Evolutionary conservation across 2,329 filamentous ascomycete species (phyloP).

Genomic region (Ophiostoma pallidulum): DNA sequence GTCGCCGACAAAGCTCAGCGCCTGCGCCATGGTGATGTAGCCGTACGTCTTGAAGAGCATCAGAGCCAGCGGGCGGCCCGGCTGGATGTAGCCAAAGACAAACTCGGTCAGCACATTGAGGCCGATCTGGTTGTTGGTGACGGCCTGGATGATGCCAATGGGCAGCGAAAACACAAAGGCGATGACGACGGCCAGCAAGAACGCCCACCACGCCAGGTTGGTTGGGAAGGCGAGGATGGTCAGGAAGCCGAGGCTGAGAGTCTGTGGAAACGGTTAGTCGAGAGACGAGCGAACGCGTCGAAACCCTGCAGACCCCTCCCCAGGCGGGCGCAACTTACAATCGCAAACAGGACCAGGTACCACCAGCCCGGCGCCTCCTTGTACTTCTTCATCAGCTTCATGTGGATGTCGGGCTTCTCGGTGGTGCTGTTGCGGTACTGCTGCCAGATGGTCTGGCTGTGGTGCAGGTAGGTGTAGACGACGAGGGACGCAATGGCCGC

Average conservation of each 20-base stretch:
- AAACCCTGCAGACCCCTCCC: too few relatives aligned
- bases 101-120: constrained; percentile 67
- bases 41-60: constrained; percentile 73
- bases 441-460: constrained; percentile 56
- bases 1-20: constrained; percentile 55
- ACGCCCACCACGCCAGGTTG: constrained; percentile 63
- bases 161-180: constrained; percentile 56
- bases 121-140: constrained; percentile 52
- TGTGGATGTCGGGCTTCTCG: constrained; percentile 54
- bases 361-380: constrained; percentile 55
- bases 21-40: constrained; percentile 59
- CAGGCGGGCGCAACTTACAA: too few relatives aligned
- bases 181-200: constrained; percentile 56
- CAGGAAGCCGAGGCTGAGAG: constrained; percentile 44
- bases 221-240: constrained; percentile 54
- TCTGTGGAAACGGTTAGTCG: constrained; percentile 24
- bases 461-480: constrained; percentile 58
- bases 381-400: constrained; percentile 55
- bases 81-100: constrained; percentile 63
- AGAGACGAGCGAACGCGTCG: too few relatives aligned
- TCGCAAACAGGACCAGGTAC: constrained; percentile 48
- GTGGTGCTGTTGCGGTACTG: constrained; percentile 50
- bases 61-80: constrained; percentile 60
- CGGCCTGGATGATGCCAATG: constrained; percentile 54
- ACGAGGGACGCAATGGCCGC: constrained; percentile 60